Evolutionary conservation across 1,284 basidiomycete genomes (phyloP).

Genomic region (Apiotrichum sp.): DNA sequence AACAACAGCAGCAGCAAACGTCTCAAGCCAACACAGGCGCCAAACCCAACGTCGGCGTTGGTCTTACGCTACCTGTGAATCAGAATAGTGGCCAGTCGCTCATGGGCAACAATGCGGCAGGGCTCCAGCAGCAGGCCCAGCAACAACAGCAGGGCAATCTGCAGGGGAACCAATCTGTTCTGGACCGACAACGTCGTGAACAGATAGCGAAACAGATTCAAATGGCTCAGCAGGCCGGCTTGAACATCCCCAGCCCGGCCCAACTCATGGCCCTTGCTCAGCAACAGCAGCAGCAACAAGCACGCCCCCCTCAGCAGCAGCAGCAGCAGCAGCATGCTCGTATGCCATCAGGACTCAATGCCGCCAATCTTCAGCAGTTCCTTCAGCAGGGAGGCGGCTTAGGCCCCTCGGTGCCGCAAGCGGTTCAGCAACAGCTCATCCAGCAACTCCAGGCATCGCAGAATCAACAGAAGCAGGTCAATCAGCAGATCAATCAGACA

Average conservation of each 20-base stretch:
- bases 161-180: background rate
- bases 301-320: conserved; percentile 3
- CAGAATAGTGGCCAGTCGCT: background rate
- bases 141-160: conserved; percentile 1
- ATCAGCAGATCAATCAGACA: conserved; percentile 5
- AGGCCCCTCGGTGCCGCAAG: conserved; percentile 3
- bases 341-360: background rate
- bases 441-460: conserved; percentile 5
- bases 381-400: conserved; percentile 3
- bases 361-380: conserved; percentile 13
- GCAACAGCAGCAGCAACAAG: background rate
- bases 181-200: conserved; percentile 5
- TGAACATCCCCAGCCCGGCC: conserved; percentile 4
- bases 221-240: conserved; percentile 7
- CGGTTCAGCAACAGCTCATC: conserved; percentile 13
- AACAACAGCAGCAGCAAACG: conserved; percentile 3
- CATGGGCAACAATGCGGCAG: conserved; percentile 5
- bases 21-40: conserved; percentile 1
- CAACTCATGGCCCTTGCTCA: background rate
- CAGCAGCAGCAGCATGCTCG: conserved; percentile 4
- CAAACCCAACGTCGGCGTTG: background rate
- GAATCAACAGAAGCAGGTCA: background rate
- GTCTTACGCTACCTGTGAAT: background rate
- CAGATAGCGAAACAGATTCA: conserved; percentile 4
- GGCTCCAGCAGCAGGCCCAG: conserved; percentile 1